These are phyloP conservation scores for Discostella stelligeroides DNA, from an alignment of 108 stramenopile genomes.

Conservation along the genomic window DNA sequence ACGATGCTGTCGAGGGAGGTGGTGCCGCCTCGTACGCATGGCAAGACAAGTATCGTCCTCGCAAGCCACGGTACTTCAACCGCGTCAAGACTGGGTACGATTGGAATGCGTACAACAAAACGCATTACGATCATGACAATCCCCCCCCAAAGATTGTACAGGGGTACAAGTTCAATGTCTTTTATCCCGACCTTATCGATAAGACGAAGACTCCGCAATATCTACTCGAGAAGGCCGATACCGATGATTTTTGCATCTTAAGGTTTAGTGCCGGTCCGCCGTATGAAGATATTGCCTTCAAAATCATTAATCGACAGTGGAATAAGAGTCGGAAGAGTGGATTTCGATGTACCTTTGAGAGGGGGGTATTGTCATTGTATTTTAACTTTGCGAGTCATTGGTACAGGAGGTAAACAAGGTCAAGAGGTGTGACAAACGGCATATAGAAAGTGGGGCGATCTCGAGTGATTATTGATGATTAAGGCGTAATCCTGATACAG, in stretches of 20 bases:
- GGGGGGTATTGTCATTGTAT: conserved; percentile 94
- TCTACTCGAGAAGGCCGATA: conserved; percentile 86
- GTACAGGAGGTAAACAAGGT: conserved; percentile 90
- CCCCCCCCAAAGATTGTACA: conserved; percentile 99
- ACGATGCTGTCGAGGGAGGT: background rate
- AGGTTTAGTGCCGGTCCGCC: conserved; percentile 98
- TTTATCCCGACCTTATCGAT: conserved; percentile 99
- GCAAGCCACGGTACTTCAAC: conserved; percentile 99
- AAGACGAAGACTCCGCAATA: conserved; percentile 93
- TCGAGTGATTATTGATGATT: too few species aligned
- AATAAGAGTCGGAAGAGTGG: conserved; percentile 92
- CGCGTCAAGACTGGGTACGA: conserved; percentile 98
- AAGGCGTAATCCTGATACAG: too few species aligned
- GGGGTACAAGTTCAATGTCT: conserved; percentile 99
- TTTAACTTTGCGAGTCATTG: conserved; percentile 97
- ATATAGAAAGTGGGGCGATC: too few species aligned
- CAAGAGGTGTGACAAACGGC: too few species aligned
- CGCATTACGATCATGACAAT: conserved; percentile 98
- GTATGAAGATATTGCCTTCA: conserved; percentile 99
- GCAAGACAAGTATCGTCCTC: conserved; percentile 95
- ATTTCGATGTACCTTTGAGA: conserved; percentile 94
- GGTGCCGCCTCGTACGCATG: conserved; percentile 62
- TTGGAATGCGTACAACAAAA: conserved; percentile 99
- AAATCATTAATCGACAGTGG: conserved; percentile 99
- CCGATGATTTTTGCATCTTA: conserved; percentile 95